phyloP scores from a whole-genome alignment of 2,329 filamentous ascomycete species.

The Curvularia spicifera region DNA sequence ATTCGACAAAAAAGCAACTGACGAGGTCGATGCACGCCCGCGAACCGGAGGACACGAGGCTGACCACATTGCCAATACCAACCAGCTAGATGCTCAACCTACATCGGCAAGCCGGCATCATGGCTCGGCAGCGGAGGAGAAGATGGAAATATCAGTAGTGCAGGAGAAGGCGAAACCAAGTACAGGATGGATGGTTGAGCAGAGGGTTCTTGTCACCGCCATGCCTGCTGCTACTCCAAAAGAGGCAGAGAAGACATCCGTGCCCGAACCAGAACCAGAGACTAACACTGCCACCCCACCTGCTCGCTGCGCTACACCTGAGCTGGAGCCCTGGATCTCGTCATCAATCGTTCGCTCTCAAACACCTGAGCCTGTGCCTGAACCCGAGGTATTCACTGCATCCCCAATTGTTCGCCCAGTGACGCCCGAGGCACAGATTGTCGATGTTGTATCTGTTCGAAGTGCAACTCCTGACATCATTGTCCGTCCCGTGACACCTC shows the following conservation, averaged over 20 bases:
- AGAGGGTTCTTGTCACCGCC: slow-evolving; percentile 14
- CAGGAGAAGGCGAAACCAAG: slow-evolving; percentile 16
- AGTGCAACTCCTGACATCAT: not conserved
- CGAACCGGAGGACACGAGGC: not conserved
- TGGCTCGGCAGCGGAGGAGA: not conserved
- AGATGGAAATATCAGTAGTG: slow-evolving; percentile 8
- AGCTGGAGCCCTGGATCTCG: slow-evolving; percentile 16
- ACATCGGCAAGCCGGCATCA: not conserved
- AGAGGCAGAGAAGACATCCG: slow-evolving; percentile 1
- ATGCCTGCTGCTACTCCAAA: slow-evolving; percentile 3
- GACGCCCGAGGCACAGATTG: not conserved
- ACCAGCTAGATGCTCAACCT: not conserved
- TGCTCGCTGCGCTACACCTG: slow-evolving; percentile 15
- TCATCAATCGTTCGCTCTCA: not conserved
- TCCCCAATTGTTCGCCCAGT: not conserved
- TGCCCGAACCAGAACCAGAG: not conserved
- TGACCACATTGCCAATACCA: not conserved
- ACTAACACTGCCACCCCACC: slow-evolving; percentile 1
- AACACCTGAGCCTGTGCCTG: not conserved
- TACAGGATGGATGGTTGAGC: slow-evolving; percentile 15
- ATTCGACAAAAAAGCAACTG: slow-evolving; percentile 5
- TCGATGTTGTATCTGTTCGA: not conserved
- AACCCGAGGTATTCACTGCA: slow-evolving; percentile 1
- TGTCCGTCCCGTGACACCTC: not conserved
- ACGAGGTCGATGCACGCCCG: not conserved